These are phyloP conservation scores for Brassica carinata DNA, from an alignment of 345 rosid genomes.

Conservation along the genomic window DNA sequence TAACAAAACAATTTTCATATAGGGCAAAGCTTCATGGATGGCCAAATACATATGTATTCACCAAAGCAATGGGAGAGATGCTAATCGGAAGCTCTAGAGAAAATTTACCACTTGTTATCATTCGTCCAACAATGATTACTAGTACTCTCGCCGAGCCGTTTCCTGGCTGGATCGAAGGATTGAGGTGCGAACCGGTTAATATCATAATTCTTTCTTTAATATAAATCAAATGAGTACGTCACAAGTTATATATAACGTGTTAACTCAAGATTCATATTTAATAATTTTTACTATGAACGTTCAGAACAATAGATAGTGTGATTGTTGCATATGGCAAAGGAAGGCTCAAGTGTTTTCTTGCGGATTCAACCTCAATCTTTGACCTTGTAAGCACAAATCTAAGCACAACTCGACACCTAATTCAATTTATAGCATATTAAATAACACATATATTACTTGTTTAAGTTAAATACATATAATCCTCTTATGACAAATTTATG, in stretches of 20 bases:
- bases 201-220: not conserved
- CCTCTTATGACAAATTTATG: not conserved
- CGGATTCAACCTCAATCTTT: constrained; percentile 38
- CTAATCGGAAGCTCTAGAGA: constrained; percentile 53
- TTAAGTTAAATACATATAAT: not conserved
- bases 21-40: constrained; percentile 78
- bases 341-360: constrained; percentile 48
- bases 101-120: constrained; percentile 56
- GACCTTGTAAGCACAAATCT: constrained; percentile 53
- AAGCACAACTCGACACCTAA: not conserved
- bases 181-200: constrained; percentile 46
- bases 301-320: constrained; percentile 69
- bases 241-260: not conserved
- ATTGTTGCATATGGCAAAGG: constrained; percentile 56
- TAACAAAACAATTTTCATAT: not conserved
- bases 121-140: constrained; percentile 70
- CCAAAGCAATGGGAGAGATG: constrained; percentile 92
- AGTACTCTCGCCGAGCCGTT: constrained; percentile 78
- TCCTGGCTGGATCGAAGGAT: constrained; percentile 87
- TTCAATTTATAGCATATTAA: not conserved
- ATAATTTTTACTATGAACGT: not conserved
- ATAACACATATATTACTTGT: constrained; percentile 10
- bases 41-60: constrained; percentile 85
- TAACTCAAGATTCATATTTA: not conserved
- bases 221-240: not conserved